Conservation (phyloP, 1,139 yeast genomes). For the Meyerozyma carpophila region DNA sequence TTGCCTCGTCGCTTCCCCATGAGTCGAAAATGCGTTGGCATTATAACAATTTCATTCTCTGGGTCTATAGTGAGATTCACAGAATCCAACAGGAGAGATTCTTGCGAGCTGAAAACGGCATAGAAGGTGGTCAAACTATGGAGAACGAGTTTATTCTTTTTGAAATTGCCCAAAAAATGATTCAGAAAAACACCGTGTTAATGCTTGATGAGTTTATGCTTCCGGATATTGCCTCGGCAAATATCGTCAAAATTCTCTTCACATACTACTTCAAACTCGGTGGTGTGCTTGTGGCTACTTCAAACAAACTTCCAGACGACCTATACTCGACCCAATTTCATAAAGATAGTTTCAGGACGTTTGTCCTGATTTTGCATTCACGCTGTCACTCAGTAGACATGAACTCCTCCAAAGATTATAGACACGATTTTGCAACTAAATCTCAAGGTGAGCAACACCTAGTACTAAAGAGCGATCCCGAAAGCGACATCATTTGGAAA, state of each 20-base stretch:
- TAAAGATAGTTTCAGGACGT: constrained; percentile 50
- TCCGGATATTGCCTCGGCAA: constrained; percentile 70
- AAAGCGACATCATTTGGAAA: constrained; percentile 34
- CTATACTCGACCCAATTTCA: constrained; percentile 61
- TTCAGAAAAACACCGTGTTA: constrained; percentile 51
- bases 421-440: constrained; percentile 34
- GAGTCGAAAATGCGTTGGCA: constrained; percentile 67
- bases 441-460: constrained; percentile 19
- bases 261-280: constrained; percentile 68
- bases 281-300: constrained; percentile 69
- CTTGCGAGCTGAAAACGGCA: constrained; percentile 6
- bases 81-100: constrained; percentile 40
- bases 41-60: constrained; percentile 61
- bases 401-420: constrained; percentile 54
- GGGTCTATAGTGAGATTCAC: constrained; percentile 64
- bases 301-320: constrained; percentile 67
- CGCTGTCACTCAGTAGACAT: constrained; percentile 62
- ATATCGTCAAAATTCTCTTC: constrained; percentile 58
- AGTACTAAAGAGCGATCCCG: constrained; percentile 23
- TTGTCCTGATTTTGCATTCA: constrained; percentile 52
- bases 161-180: constrained; percentile 65
- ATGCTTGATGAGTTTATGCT: constrained; percentile 71
- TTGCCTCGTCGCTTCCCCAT: constrained; percentile 62
- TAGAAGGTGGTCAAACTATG: constrained; percentile 17
- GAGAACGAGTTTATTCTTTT: constrained; percentile 63